These are phyloP conservation scores for Cystobasidium sp. DNA, from an alignment of 1,284 basidiomycete species.

Conservation along the genomic window DNA sequence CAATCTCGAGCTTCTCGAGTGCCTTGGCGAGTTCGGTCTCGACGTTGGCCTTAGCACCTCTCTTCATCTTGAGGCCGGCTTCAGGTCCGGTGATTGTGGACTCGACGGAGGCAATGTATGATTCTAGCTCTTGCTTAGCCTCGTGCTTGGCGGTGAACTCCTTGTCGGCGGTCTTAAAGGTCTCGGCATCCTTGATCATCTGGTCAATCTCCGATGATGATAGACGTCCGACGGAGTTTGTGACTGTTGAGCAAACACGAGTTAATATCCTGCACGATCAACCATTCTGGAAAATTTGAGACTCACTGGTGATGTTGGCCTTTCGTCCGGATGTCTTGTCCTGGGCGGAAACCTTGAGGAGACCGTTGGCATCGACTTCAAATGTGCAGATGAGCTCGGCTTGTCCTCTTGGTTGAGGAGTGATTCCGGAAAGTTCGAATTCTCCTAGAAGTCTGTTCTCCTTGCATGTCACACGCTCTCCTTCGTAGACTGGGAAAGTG, in stretches of 20 bases:
- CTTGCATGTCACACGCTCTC: constrained; percentile 94
- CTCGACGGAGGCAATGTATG: constrained; percentile 93
- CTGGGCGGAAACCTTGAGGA: constrained; percentile 90
- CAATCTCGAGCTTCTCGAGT: constrained; percentile 93
- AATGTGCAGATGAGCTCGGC: constrained; percentile 91
- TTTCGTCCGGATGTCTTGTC: constrained; percentile 95
- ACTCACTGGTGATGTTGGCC: constrained; percentile 79
- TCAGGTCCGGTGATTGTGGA: constrained; percentile 89
- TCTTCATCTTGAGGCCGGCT: constrained; percentile 95
- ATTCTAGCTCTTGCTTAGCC: constrained; percentile 93
- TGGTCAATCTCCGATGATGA: constrained; percentile 93
- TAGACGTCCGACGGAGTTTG: constrained; percentile 93
- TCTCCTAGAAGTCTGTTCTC: constrained; percentile 96
- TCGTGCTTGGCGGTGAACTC: constrained; percentile 95
- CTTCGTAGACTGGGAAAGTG: constrained; percentile 98
- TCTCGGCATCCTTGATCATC: constrained; percentile 98
- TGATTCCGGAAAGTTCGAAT: constrained; percentile 96
- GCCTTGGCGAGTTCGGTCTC: constrained; percentile 95
- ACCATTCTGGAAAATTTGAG: background rate
- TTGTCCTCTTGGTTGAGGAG: constrained; percentile 94
- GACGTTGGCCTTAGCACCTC: constrained; percentile 87
- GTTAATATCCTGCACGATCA: constrained; percentile 5
- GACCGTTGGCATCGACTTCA: constrained; percentile 96
- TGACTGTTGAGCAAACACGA: constrained; percentile 67
- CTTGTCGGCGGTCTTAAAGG: constrained; percentile 94